Conservation (phyloP, 371 early-diverging fungal species). For the Zychaea mexicana region DNA sequence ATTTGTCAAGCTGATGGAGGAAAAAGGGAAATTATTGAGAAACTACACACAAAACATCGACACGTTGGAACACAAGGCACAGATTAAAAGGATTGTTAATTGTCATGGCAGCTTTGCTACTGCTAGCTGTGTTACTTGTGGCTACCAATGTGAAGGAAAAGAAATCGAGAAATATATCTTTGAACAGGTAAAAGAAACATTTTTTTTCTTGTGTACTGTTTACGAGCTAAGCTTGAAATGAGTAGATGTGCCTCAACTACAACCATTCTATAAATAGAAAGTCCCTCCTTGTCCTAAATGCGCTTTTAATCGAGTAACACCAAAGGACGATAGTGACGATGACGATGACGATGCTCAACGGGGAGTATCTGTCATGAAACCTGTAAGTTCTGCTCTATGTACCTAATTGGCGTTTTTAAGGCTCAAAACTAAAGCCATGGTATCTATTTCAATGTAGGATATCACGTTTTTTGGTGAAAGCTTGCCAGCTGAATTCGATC, state of each 20-base stretch:
- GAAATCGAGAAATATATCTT: constrained; percentile 82
- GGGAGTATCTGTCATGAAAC: constrained; percentile 50
- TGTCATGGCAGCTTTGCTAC: constrained; percentile 95
- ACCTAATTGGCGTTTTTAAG: too few relatives aligned
- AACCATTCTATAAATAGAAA: constrained; percentile 12
- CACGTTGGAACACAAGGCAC: constrained; percentile 91
- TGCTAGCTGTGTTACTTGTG: constrained; percentile 88
- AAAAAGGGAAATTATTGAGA: constrained; percentile 79
- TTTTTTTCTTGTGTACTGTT: too few relatives aligned
- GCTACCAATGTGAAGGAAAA: constrained; percentile 73
- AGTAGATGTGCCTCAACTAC: too few relatives aligned
- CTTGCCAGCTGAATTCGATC: constrained; percentile 80
- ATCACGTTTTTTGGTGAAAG: constrained; percentile 96
- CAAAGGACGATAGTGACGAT: constrained; percentile 15
- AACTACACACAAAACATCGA: constrained; percentile 99
- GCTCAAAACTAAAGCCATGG: too few relatives aligned
- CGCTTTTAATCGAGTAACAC: not conserved
- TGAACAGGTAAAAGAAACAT: constrained; percentile 32
- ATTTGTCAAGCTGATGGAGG: constrained; percentile 89
- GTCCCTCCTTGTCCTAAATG: constrained; percentile 55
- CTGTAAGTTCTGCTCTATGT: constrained; percentile 42
- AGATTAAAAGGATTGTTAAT: constrained; percentile 83
- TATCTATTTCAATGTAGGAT: constrained; percentile 41
- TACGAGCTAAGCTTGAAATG: not conserved
- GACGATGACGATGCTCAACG: constrained; percentile 37